Conservation (phyloP, 202 grass and related monocot species). For the Hordeum pubiflorum region DNA sequence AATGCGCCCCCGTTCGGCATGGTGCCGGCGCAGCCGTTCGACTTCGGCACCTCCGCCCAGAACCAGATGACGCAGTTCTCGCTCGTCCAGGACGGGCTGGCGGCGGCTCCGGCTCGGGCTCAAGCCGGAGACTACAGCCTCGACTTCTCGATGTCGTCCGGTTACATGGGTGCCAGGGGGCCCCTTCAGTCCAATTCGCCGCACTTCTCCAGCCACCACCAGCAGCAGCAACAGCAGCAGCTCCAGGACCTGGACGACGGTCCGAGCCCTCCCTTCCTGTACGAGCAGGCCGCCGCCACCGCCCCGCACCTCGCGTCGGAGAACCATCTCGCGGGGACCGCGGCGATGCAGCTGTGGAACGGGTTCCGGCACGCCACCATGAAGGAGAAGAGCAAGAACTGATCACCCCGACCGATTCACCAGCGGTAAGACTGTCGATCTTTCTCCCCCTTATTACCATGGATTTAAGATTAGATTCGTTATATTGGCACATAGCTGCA, state of each 20-base stretch:
- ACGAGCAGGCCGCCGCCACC: slow-evolving; percentile 11
- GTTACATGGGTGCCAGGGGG: slow-evolving; percentile 77
- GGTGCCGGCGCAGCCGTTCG: slow-evolving; percentile 35
- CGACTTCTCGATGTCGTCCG: slow-evolving; percentile 68
- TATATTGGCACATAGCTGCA: slow-evolving; percentile 12
- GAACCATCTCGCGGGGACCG: slow-evolving; percentile 32
- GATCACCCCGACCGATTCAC: slow-evolving; percentile 10
- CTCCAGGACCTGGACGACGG: slow-evolving; percentile 47
- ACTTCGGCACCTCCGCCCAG: slow-evolving; percentile 17
- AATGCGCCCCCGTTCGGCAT: slow-evolving; percentile 53
- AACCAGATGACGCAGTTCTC: slow-evolving; percentile 51
- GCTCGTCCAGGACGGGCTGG: slow-evolving; percentile 34
- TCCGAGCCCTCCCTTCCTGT: slow-evolving; percentile 51
- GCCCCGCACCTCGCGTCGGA: slow-evolving; percentile 40
- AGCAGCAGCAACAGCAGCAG: slow-evolving; percentile 21
- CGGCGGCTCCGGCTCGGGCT: slow-evolving; percentile 19
- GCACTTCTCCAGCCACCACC: slow-evolving; percentile 39
- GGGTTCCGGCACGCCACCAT: slow-evolving; percentile 43
- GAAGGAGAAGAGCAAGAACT: slow-evolving; percentile 76
- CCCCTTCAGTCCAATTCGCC: slow-evolving; percentile 98
- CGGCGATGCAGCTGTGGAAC: slow-evolving; percentile 58
- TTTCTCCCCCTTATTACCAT: background rate
- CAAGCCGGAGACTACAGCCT: slow-evolving; percentile 64
- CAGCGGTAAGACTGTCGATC: slow-evolving; percentile 26
- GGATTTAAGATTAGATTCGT: slow-evolving; percentile 23